Conservation (phyloP, 352 stramenopile genomes). For the Hyaloperonospora arabidopsidis region DNA sequence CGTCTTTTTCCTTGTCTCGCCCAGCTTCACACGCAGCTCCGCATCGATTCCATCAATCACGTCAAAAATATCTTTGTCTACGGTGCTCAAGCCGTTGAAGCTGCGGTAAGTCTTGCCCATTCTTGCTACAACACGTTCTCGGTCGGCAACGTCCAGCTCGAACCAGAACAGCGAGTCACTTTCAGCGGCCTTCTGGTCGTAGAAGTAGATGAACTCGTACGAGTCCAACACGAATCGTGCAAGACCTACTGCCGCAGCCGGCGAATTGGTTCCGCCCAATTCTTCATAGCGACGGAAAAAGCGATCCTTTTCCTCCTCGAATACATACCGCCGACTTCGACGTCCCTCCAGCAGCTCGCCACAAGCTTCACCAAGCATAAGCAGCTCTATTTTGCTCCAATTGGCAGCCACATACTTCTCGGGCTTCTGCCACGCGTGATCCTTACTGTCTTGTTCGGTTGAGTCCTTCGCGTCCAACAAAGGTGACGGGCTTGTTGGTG, state of each 20-base stretch:
- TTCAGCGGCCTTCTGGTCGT: constrained; percentile 25
- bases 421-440: constrained; percentile 11
- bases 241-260: constrained; percentile 19
- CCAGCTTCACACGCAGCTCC: constrained; percentile 18
- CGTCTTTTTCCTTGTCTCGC: constrained; percentile 33
- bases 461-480: constrained; percentile 3
- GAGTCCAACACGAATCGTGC: constrained; percentile 34
- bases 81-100: constrained; percentile 29
- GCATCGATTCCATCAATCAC: constrained; percentile 33
- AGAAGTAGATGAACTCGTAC: constrained; percentile 42
- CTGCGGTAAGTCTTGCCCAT: constrained; percentile 33
- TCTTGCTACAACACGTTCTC: constrained; percentile 15
- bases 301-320: constrained; percentile 34
- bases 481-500: not conserved
- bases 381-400: constrained; percentile 31
- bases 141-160: constrained; percentile 22
- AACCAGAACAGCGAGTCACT: constrained; percentile 29
- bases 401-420: constrained; percentile 24
- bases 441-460: constrained; percentile 17
- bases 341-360: constrained; percentile 29
- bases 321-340: constrained; percentile 31
- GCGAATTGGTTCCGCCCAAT: constrained; percentile 24
- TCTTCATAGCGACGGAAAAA: constrained; percentile 33
- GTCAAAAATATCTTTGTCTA: constrained; percentile 29
- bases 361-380: constrained; percentile 30